Evolutionary conservation across 1,284 basidiomycete genomes (phyloP).

Genomic region (Rugiboletus extremiorientalis): DNA sequence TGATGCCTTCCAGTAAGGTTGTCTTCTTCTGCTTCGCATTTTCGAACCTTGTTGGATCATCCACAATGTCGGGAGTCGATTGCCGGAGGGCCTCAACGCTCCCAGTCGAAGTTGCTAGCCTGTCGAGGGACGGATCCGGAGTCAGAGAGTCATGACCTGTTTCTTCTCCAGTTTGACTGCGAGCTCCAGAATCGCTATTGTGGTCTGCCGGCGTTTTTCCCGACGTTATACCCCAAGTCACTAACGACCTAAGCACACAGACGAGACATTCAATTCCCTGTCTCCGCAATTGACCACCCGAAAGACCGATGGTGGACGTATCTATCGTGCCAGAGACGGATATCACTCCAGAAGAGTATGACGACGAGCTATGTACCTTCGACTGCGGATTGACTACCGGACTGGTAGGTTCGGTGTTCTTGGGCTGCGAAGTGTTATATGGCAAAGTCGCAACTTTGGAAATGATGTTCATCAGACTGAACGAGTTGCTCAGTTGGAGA

Average conservation of each 20-base stretch:
- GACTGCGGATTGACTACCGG: constrained; percentile 56
- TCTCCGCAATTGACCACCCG: constrained; percentile 82
- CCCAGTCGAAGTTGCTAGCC: constrained; percentile 41
- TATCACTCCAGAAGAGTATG: constrained; percentile 67
- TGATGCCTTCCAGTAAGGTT: constrained; percentile 92
- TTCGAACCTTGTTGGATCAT: constrained; percentile 94
- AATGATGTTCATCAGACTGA: constrained; percentile 88
- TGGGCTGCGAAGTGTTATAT: constrained; percentile 52
- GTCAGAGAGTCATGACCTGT: constrained; percentile 47
- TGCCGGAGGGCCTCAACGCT: constrained; percentile 58
- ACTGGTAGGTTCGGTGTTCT: constrained; percentile 57
- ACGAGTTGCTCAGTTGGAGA: constrained; percentile 9
- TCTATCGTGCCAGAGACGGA: constrained; percentile 68
- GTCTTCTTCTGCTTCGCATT: constrained; percentile 98
- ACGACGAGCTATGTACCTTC: constrained; percentile 46
- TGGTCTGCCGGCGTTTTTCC: constrained; percentile 52
- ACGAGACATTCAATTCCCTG: constrained; percentile 92
- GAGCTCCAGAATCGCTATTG: constrained; percentile 40
- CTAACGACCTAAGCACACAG: constrained; percentile 83
- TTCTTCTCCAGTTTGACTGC: constrained; percentile 53
- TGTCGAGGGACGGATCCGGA: constrained; percentile 56
- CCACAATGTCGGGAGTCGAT: constrained; percentile 73
- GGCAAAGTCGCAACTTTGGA: constrained; percentile 86
- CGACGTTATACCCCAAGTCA: constrained; percentile 80
- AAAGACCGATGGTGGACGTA: constrained; percentile 62